Base-by-base conservation (phyloP, 768 basidiomycete species). In the Chalciporus piperatus region DNA sequence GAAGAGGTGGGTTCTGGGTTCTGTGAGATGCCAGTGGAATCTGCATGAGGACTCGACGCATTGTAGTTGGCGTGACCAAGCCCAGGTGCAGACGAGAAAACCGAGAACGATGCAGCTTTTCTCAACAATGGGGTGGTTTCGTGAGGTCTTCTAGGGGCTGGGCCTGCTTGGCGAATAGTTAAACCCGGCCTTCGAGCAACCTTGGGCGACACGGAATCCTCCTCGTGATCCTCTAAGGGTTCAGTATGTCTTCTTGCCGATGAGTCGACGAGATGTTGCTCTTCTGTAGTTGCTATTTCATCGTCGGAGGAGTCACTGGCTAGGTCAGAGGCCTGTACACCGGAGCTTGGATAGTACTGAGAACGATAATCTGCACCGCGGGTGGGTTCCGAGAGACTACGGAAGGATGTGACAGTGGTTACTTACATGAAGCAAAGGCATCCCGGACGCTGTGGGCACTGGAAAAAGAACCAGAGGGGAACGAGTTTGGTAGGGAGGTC, bases 281-380 rank as follows among this genome's bases (percentile, higher is more conserved):
- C 19, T 39, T 54, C 55, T 6, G 55, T 56, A 13, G 48, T 50
- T 30, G 50, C 19, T 33, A 39, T 19, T 16, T 50, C 48, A 30
- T 76, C 73, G 42, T 78, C 74, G 27, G 71, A 65, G 8, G 69
- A 71, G 17, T 69, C 64, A 47, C 72, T 72, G 16, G 66, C 70
- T 7, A 69, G 61, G 50, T 80, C 77, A 6, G 75, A 71, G 4
- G 78, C 72, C n/a, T 76, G 77, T 22, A 84, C 76, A 28, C 76
- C 75, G 8, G 83, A 81, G 45, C 79, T 80, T 19, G 81, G 82
- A 37, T 87, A 76, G 60, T 79, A 85, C 61, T 88, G 86, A 8
- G 85, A 73, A 27, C 87, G 79, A 48, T 81, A 82, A 64, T 89
- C 87, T 89, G 56, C 17, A 53, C 17, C 20, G 51, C 11, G 45